phyloP scores from a whole-genome alignment of 2,329 filamentous ascomycete genomes.

The Cercospora sojina region DNA sequence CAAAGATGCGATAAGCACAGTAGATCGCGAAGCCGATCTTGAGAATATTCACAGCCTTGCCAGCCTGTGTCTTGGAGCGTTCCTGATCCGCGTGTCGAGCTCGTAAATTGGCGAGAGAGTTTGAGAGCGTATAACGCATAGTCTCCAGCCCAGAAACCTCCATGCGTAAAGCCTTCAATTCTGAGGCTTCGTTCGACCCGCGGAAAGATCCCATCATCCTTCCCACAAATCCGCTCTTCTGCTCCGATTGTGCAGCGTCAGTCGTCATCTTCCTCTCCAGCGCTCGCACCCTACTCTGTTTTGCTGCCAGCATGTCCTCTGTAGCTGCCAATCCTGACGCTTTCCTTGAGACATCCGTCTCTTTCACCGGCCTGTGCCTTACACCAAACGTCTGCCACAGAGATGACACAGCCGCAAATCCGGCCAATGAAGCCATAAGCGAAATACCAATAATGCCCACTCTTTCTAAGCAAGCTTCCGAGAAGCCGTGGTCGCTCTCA shows the following conservation, averaged over 20 bases:
- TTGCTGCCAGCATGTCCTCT: conserved; percentile 73
- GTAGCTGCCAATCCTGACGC: conserved; percentile 76
- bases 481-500: conserved; percentile 48
- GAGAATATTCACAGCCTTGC: conserved; percentile 62
- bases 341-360: conserved; percentile 73
- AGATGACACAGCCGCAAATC: conserved; percentile 83
- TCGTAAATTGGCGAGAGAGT: conserved; percentile 63
- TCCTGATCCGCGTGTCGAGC: conserved; percentile 63
- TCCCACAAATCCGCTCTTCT: conserved; percentile 61
- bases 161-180: conserved; percentile 59
- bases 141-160: conserved; percentile 78
- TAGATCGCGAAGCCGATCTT: conserved; percentile 74
- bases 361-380: conserved; percentile 58
- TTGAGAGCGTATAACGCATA: conserved; percentile 71
- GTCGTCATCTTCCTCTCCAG: conserved; percentile 64
- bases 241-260: conserved; percentile 35
- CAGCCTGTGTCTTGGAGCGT: conserved; percentile 65
- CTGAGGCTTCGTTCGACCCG: conserved; percentile 60
- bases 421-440: conserved; percentile 82
- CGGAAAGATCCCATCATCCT: conserved; percentile 72
- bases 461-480: conserved; percentile 59
- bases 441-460: conserved; percentile 83
- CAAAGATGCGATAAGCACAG: conserved; percentile 78
- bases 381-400: conserved; percentile 81
- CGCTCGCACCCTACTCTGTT: conserved; percentile 68